Evolutionary conservation across 345 rosid genomes (phyloP), one percentile per base, ranked within the genome.

Genomic region (Limnanthes douglasii): DNA sequence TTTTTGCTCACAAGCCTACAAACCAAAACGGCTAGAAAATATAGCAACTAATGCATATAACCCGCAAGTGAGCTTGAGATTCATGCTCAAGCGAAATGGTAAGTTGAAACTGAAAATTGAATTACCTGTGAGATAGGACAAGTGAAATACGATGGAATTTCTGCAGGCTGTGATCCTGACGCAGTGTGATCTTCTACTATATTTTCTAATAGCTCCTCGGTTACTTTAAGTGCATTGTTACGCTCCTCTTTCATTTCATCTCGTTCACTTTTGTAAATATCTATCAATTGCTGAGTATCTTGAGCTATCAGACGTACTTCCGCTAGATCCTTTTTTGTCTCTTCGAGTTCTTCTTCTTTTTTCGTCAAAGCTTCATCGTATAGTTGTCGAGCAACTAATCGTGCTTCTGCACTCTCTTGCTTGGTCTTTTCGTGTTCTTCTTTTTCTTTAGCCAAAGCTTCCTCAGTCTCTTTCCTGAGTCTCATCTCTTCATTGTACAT

Each of bases 81-180:
- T n/a, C n/a, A n/a, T n/a, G n/a, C n/a, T n/a, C n/a, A n/a, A n/a
- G n/a, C n/a, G n/a, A n/a, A n/a, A n/a, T n/a, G n/a, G n/a, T 36
- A 8, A 18, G 40, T 18, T 19, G 5, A 36, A 1, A 15, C 11
- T 2, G 10, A 17, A 15, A n/a, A n/a, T 3, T 34, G 8, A 26
- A 18, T 54, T 45, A 60, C 95, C 75, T 60, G 74, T 37, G 66
- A 63, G 25, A 83, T 75, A 46, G 93, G 95, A 40, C 95, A 78
- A 33, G 66, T 60, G 43, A 66, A 84, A 58, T 66, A 68, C 4
- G 60, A 32, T 39, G 95, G 95, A 33, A 68, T 61, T 23, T 48
- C 65, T n/a, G n/a, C n/a, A n/a, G n/a, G 31, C 53, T 52, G 31
- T 31, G 67, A 48, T 55, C 65, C 23, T 60, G 72, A 47, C 65